Conservation (phyloP, 2,329 filamentous ascomycete species). For the Fusarium udum region DNA sequence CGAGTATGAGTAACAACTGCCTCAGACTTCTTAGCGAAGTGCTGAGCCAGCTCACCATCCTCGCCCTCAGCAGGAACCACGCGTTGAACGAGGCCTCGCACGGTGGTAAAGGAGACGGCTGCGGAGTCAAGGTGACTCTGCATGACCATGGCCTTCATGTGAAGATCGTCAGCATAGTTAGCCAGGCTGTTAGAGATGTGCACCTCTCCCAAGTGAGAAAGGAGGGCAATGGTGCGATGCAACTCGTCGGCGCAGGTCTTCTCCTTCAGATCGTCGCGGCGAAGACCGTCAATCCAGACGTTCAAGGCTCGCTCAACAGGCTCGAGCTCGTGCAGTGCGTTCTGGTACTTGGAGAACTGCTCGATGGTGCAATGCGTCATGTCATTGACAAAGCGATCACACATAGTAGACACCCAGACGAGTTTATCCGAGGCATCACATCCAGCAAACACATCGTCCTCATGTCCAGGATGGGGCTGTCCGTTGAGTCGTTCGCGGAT, state of each 20-base stretch:
- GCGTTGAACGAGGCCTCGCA: constrained; percentile 73
- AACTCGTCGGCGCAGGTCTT: constrained; percentile 83
- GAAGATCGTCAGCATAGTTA: constrained; percentile 79
- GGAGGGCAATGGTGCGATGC: constrained; percentile 83
- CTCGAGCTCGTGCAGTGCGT: constrained; percentile 86
- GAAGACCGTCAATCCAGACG: constrained; percentile 84
- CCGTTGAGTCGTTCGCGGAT: constrained; percentile 81
- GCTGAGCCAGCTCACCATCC: constrained; percentile 72
- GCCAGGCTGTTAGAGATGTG: constrained; percentile 76
- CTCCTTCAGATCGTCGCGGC: constrained; percentile 86
- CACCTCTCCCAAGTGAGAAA: constrained; percentile 86
- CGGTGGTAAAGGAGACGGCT: constrained; percentile 71
- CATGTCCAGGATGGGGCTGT: constrained; percentile 71
- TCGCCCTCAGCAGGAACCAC: constrained; percentile 60
- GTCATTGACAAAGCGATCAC: constrained; percentile 82
- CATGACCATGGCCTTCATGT: constrained; percentile 79
- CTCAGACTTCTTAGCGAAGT: constrained; percentile 77
- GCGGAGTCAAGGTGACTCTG: constrained; percentile 85
- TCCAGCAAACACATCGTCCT: constrained; percentile 81
- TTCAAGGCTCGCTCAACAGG: constrained; percentile 91
- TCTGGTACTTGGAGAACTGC: constrained; percentile 81
- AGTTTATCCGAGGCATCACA: constrained; percentile 88
- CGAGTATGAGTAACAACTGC: constrained; percentile 77
- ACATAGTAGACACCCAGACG: constrained; percentile 83
- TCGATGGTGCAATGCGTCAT: constrained; percentile 81